Percentiles rank a stretch among this genome's conserved stretches.
These are phyloP conservation scores for Marchantia paleacea DNA, from an alignment of 225 moss, liverwort and hornwort species.

Conservation along the genomic window DNA sequence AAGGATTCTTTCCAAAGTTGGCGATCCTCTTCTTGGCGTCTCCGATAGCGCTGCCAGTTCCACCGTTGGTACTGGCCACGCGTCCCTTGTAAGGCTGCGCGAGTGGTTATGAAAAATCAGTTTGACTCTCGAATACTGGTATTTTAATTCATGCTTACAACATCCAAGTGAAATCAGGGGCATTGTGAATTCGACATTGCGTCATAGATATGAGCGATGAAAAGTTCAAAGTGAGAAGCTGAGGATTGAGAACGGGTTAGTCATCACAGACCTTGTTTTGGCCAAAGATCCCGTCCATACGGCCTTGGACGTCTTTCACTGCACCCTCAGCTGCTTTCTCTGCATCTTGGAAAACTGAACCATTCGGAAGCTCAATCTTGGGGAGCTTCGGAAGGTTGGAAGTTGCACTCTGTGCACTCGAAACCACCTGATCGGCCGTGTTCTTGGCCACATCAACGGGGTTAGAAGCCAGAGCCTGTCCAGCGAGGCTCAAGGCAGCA, in stretches of 20 bases:
- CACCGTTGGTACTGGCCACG: constrained; percentile 34
- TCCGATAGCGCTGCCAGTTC: constrained; percentile 47
- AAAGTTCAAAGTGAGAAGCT: not conserved
- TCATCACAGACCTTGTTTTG: constrained; percentile 41
- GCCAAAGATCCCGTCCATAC: constrained; percentile 55
- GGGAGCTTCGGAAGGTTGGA: constrained; percentile 4
- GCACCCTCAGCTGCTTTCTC: constrained; percentile 8
- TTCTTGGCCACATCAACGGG: constrained; percentile 17
- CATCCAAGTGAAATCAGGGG: not conserved
- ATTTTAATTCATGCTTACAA: too few relatives aligned
- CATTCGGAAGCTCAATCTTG: not conserved
- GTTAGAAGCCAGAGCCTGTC: constrained; percentile 23
- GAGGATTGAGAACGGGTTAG: not conserved
- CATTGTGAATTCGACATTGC: not conserved
- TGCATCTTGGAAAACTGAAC: not conserved
- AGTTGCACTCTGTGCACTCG: constrained; percentile 6
- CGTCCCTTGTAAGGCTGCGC: not conserved
- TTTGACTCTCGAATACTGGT: too few relatives aligned
- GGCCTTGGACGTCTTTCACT: constrained; percentile 22
- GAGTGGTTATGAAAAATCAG: not conserved
- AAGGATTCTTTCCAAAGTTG: constrained; percentile 57
- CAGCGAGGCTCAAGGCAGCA: constrained; percentile 29
- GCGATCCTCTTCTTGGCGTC: constrained; percentile 49
- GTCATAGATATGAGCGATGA: not conserved
- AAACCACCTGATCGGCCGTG: constrained; percentile 11